Evolutionary conservation across 2,329 filamentous ascomycete species (phyloP), one percentile per base, ranked within the genome.

Genomic region (Penicillium sp.): DNA sequence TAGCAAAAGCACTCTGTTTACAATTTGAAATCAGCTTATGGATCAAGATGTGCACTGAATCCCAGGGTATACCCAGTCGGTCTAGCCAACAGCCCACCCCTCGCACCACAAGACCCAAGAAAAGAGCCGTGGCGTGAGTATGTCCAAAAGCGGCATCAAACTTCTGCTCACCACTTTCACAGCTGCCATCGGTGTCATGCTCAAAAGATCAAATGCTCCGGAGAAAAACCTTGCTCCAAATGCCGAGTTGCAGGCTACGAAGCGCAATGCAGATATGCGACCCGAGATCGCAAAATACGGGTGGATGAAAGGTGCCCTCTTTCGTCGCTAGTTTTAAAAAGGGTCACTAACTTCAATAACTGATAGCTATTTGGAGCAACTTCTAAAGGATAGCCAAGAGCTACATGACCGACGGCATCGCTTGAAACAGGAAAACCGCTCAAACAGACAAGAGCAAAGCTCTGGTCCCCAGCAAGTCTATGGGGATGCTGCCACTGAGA

Each of bases 141-240:
- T 23, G 8, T 6, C 13, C 44, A 31, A 41, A 29, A n/a, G 13
- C 12, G 6, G 31, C 3, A 43, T 9, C 9, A 19, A 15, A 21
- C 38, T 15, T 51, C 35, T 27, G 23, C 53, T 48, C 48, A 54
- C 19, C 13, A 49, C 21, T 25, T 33, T 15, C 42, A 23, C 33
- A 66, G 67, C 8, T 78, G 76, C 36, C 70, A 74, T 58, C 66
- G 75, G 50, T 78, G 76, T 42, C 76, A 78, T 62, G 57, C 66
- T 0, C 76, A 77, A n/a, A 78, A 79, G 55, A 74, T 77, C 31
- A 78, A 75, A 59, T 78, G 77, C 55, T 77, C 76, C 0, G 76
- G 76, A 1, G 68, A 71, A 21, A 68, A 72, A n/a, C 77, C 77
- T 4, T 79, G 77, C 52, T 64, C 67, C 15, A 68, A 71, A 19